Base-by-base conservation (phyloP, 345 rosid species). In the Nephelium lappaceum region DNA sequence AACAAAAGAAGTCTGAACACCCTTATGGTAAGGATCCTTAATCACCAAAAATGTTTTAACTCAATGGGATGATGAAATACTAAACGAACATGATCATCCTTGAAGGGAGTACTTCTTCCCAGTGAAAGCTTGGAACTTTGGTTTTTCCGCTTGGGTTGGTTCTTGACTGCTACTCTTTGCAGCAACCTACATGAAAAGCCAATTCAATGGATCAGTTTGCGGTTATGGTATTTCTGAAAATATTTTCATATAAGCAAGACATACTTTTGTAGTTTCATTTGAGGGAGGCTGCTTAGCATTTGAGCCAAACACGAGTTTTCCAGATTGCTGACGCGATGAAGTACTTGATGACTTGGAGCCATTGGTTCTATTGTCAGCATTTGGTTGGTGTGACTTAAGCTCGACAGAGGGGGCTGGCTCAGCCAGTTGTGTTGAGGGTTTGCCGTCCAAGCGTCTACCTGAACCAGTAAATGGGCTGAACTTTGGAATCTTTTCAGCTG, bases 361-460 rank as follows among this genome's bases (percentile, higher is more conserved):
- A 58, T 76, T 71, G 24, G 16, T 45, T 67, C 16, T 71, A 71
- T 36, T 83, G 39, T 73, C 81, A 11, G 72, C 83, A 65, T 70
- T 77, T 14, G 71, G 61, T 23, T 81, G 84, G 2, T 16, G 75
- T 43, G 80, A 71, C 41, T 86, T 74, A 31, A 64, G 68, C 5
- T 45, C 1, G 14, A 75, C 77, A 67, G 74, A 21, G 31, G 64
- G 24, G 72, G 76, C 77, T 70, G 79, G 1, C 73, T 73, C 77
- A 69, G 74, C 41, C 63, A 80, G 53, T 69, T 81, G 70, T 11
- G 83, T 67, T 18, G 81, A 74, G n/a, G 81, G 15, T 81, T 83
- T 89, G 3, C 93, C 92, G 81, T 90, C 92, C 79, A 89, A 81
- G 66, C 92, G 89, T 64, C 86, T 90, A 16, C 84, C 87, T 0